Percentiles rank a stretch among this genome's conserved stretches.
These are phyloP conservation scores for Saccharomycopsis vini DNA, from an alignment of 805 yeast genomes.

Conservation along the genomic window DNA sequence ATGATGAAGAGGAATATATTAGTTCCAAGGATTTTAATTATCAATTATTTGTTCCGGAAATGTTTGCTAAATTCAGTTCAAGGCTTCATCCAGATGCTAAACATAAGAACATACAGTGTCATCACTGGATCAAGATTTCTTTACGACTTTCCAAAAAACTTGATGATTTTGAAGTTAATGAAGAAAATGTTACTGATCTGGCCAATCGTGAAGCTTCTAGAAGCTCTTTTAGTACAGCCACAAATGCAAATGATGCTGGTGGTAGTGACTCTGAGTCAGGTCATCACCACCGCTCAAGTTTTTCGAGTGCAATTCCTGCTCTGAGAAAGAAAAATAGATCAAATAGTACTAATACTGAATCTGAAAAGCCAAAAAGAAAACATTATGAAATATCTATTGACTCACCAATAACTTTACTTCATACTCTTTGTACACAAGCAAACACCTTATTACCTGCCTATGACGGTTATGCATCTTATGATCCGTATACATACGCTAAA, in stretches of 20 bases:
- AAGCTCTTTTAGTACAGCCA: background rate
- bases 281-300: slow-evolving; percentile 6
- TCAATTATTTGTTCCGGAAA: slow-evolving; percentile 74
- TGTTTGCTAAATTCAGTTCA: slow-evolving; percentile 35
- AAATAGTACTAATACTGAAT: background rate
- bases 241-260: slow-evolving; percentile 1
- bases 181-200: slow-evolving; percentile 1
- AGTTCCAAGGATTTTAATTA: slow-evolving; percentile 76
- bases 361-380: slow-evolving; percentile 39
- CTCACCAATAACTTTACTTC: slow-evolving; percentile 80
- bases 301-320: slow-evolving; percentile 21
- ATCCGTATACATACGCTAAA: slow-evolving; percentile 16
- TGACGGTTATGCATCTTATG: slow-evolving; percentile 25
- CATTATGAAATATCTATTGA: slow-evolving; percentile 93
- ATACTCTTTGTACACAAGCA: slow-evolving; percentile 71
- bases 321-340: background rate
- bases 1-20: slow-evolving; percentile 43
- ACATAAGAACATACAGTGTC: slow-evolving; percentile 69
- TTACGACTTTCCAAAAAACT: slow-evolving; percentile 67
- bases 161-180: slow-evolving; percentile 26
- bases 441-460: slow-evolving; percentile 73
- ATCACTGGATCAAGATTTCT: slow-evolving; percentile 93
- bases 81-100: slow-evolving; percentile 82
- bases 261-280: background rate
- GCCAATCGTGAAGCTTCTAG: background rate